These are phyloP conservation scores for Dactylellina drechsleri DNA, from an alignment of 2,329 filamentous ascomycete genomes.

Conservation along the genomic window DNA sequence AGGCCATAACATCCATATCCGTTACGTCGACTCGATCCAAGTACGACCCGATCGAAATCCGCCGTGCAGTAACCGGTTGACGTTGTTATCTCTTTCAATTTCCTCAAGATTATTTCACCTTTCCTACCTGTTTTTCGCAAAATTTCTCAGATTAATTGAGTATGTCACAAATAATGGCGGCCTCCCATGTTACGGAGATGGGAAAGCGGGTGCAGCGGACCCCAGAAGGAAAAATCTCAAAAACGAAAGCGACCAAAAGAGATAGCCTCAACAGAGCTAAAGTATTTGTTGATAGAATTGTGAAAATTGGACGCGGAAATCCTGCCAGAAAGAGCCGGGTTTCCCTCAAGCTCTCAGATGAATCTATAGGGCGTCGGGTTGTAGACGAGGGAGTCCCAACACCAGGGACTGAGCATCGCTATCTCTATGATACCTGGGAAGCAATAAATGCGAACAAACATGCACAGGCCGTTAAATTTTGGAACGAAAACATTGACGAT, in stretches of 20 bases:
- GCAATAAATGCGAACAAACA: background rate
- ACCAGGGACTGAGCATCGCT: slow-evolving; percentile 3
- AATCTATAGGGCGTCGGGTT: background rate
- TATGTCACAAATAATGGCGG: slow-evolving; percentile 4
- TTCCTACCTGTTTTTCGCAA: no score
- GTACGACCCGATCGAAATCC: no score
- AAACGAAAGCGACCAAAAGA: background rate
- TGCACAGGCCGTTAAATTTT: background rate
- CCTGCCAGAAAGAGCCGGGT: background rate
- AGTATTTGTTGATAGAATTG: background rate
- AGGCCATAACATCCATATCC: no score
- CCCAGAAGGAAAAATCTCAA: slow-evolving; percentile 12
- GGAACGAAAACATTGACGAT: slow-evolving; percentile 8
- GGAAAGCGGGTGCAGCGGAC: slow-evolving; percentile 3
- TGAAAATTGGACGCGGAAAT: background rate
- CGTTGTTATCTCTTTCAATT: no score
- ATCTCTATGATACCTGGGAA: slow-evolving; percentile 6
- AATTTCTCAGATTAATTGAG: no score
- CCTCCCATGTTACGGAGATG: background rate
- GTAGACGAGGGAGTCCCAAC: background rate
- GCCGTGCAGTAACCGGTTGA: no score
- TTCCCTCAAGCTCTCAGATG: slow-evolving; percentile 8
- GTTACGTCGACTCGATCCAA: no score
- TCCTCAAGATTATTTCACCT: no score
- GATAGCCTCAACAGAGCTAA: background rate